Evolutionary conservation across 2,329 filamentous ascomycete genomes (phyloP), one percentile per base, ranked within the genome.

Genomic region (Ophiocordyceps australis): DNA sequence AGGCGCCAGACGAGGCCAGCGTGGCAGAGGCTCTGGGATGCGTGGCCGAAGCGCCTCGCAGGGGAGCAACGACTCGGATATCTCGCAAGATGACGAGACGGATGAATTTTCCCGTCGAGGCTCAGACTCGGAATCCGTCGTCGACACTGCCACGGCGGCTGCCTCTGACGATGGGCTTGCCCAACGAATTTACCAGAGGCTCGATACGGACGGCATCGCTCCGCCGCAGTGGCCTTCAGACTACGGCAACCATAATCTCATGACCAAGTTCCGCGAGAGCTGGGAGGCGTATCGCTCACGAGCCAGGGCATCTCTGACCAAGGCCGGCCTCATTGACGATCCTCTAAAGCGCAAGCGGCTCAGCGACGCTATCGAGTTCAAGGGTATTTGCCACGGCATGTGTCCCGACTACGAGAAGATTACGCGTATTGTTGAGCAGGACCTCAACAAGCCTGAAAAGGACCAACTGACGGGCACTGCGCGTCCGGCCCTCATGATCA

Each of bases 371-470:
- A 66, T 76, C 24, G 60, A 65, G 22, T 77, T 77, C 40, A 70
- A 70, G 40, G 72, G 72, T 10, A 73, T 71, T 23, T 75, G 70
- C 37, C 66, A 75, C 37, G 65, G 73, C 15, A 76, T 75, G 71
- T 77, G 72, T 32, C 72, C 72, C 5, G 65, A 74, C 33, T 74
- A 65, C 43, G 72, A 77, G 41, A 65, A 65, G 41, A 59, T 73
- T 18, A 65, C 57, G 25, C 59, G 71, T 32, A 74, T 76, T 29
- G 62, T 62, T 24, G 67, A 75, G 40, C 52, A 58, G 36, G 65
- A 74, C 32, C 57, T 72, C 14, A 59, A 64, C 34, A 48, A 48
- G 6, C 53, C 63, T 6, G 70, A 75, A 38, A 71, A 65, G 37
- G 53, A 56, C 28, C 34, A 47, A 2, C 36, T 39, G 17, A 59